phyloP scores from a whole-genome alignment of 192 early-diverging fungal genomes.

The Podochytrium sp. region DNA sequence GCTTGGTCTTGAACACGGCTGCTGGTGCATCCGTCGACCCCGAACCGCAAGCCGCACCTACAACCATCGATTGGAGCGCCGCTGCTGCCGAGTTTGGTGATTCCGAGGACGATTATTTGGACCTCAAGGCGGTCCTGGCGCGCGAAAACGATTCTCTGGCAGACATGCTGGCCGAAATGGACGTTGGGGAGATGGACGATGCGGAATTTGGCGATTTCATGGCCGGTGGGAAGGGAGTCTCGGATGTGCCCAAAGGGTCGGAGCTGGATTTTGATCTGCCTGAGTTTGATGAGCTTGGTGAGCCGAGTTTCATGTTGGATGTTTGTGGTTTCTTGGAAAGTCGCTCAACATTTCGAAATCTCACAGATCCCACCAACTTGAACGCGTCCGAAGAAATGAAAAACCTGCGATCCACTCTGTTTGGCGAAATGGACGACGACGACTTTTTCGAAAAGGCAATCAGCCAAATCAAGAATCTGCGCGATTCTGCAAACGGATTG shows the following conservation, averaged over 20 bases:
- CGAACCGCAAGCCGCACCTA: neutral
- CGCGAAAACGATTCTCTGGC: neutral
- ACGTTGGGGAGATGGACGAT: neutral
- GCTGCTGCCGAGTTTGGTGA: constrained; percentile 24
- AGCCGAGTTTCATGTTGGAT: neutral
- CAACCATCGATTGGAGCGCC: neutral
- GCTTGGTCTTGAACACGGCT: neutral
- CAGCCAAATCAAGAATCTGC: constrained; percentile 21
- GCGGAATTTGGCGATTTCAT: neutral
- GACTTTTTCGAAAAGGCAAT: constrained; percentile 28
- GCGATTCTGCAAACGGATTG: neutral
- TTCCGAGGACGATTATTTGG: constrained; percentile 5
- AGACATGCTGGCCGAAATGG: neutral
- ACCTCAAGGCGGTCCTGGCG: neutral
- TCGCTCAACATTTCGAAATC: too few species aligned
- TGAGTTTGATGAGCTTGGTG: constrained; percentile 15
- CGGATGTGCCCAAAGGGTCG: neutral
- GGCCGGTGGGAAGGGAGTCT: neutral
- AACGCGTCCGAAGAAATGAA: constrained; percentile 14
- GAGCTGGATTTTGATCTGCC: constrained; percentile 7
- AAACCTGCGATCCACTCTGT: constrained; percentile 4
- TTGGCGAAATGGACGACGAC: constrained; percentile 24
- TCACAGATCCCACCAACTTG: constrained; percentile 8
- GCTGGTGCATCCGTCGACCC: neutral
- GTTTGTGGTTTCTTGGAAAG: neutral